Evolutionary conservation across 139 green algal species (phyloP).

Genomic region (Parachlorella kessleri): DNA sequence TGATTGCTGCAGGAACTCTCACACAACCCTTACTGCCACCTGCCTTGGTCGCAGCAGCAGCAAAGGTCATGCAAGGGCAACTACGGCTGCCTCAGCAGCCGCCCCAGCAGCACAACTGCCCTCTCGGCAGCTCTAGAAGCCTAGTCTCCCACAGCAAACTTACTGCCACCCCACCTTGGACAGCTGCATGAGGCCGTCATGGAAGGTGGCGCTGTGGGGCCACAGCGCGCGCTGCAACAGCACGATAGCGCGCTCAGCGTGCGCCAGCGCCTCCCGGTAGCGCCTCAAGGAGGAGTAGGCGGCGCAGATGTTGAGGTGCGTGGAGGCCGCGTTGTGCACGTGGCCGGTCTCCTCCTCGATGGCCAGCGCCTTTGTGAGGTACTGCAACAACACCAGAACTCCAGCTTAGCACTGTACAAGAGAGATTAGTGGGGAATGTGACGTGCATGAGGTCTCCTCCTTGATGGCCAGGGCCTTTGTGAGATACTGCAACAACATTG

Average conservation of each 20-base stretch:
- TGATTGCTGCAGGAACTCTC: no score
- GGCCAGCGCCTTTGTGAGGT: slow-evolving; percentile 35
- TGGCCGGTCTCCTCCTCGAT: slow-evolving; percentile 21
- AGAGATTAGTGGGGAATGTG: no score
- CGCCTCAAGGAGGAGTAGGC: slow-evolving; percentile 27
- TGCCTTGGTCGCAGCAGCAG: no score
- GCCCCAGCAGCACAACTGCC: no score
- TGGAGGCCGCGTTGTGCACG: slow-evolving; percentile 29
- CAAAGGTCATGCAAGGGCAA: no score
- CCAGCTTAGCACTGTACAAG: no score
- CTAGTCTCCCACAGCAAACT: no score
- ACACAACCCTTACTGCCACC: no score
- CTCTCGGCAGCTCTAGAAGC: no score
- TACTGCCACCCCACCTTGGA: not conserved
- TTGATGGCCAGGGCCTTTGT: slow-evolving; percentile 33
- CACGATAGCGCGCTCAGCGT: slow-evolving; percentile 40
- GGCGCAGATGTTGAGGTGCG: slow-evolving; percentile 45
- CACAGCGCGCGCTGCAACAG: slow-evolving; percentile 37
- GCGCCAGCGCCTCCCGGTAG: slow-evolving; percentile 25
- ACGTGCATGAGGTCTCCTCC: no score
- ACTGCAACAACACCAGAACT: slow-evolving; percentile 30
- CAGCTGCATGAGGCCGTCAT: slow-evolving; percentile 12
- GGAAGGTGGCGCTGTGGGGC: not conserved
- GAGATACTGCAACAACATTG: slow-evolving; percentile 34
- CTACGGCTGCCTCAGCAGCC: no score